Evolutionary conservation across 441 rosid genomes (phyloP).

Genomic region (Codiaeum variegatum): DNA sequence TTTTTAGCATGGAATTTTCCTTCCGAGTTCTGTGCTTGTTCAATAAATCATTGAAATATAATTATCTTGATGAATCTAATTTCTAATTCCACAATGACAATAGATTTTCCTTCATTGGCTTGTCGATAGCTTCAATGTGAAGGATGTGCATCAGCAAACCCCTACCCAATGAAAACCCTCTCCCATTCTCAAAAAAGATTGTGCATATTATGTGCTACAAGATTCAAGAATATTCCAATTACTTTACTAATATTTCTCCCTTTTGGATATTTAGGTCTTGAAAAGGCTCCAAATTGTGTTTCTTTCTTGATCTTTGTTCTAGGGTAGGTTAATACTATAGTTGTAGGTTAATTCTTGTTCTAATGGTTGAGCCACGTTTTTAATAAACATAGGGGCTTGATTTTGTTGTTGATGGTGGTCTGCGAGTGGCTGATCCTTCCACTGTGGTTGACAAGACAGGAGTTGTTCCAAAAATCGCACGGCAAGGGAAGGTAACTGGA

Average conservation of each 20-base stretch:
- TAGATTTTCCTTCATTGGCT: not conserved
- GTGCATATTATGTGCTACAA: not conserved
- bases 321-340: not conserved
- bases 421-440: constrained; percentile 87
- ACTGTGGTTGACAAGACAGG: constrained; percentile 88
- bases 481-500: constrained; percentile 72
- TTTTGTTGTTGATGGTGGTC: constrained; percentile 84
- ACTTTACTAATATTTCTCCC: not conserved
- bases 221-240: not conserved
- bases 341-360: not conserved
- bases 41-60: not conserved
- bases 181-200: not conserved
- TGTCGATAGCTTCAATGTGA: not conserved
- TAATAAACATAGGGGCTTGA: constrained; percentile 43
- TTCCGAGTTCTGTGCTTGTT: not conserved
- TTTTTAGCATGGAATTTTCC: not conserved
- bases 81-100: not conserved
- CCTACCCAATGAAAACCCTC: not conserved
- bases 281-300: not conserved
- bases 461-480: constrained; percentile 54
- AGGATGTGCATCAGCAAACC: not conserved
- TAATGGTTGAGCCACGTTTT: not conserved
- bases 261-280: not conserved
- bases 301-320: not conserved
- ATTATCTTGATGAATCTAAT: not conserved